phyloP scores from a whole-genome alignment of 306 rosid species.

The Psophocarpus tetragonolobus region DNA sequence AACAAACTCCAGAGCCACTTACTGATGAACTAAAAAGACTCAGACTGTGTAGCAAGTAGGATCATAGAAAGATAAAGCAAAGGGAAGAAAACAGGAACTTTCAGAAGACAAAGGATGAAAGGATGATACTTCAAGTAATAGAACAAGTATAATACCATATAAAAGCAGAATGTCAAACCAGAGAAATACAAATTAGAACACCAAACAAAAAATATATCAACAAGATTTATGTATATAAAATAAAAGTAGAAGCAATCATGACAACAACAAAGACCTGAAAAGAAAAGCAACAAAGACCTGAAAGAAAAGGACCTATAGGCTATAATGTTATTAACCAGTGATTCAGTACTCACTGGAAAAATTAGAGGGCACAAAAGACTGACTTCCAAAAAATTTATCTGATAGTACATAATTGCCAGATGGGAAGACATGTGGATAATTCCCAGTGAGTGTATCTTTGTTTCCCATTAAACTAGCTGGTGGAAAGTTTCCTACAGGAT shows the following conservation, averaged over 20 bases:
- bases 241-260: constrained; percentile 14
- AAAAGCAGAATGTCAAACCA: neutral
- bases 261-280: constrained; percentile 15
- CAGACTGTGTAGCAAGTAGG: neutral
- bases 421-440: constrained; percentile 24
- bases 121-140: neutral
- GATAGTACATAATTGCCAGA: constrained; percentile 32
- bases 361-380: constrained; percentile 28
- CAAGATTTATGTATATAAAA: constrained; percentile 14
- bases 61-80: neutral
- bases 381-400: constrained; percentile 36
- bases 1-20: neutral
- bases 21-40: neutral
- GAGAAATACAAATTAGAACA: neutral
- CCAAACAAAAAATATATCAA: neutral
- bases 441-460: constrained; percentile 28
- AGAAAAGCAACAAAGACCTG: constrained; percentile 17
- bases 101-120: neutral
- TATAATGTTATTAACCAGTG: constrained; percentile 21
- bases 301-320: neutral
- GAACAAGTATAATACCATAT: neutral
- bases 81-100: neutral
- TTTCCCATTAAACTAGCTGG: constrained; percentile 35
- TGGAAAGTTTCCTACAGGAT: constrained; percentile 7
- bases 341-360: constrained; percentile 40